A percentile compares a stretch with the other conserved stretches of the same genome.
phyloP scores from a whole-genome alignment of 345 rosid species.

The Luvunga scandens region DNA sequence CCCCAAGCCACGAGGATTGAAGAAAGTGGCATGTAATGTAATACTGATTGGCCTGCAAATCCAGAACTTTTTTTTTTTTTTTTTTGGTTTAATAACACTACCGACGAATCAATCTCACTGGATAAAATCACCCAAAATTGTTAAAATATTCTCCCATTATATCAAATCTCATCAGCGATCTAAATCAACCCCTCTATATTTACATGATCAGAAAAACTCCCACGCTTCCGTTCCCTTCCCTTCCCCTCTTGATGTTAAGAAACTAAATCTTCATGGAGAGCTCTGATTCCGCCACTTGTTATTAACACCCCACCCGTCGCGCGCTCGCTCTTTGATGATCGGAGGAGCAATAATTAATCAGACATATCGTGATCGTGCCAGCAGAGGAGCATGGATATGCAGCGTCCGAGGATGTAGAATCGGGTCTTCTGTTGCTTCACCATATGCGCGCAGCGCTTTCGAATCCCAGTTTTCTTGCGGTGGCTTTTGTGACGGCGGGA shows the following conservation, averaged over 20 bases:
- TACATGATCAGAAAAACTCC: not conserved
- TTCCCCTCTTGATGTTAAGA: not conserved
- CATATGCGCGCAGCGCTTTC: conserved; percentile 48
- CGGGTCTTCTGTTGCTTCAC: conserved; percentile 81
- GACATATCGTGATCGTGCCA: conserved; percentile 59
- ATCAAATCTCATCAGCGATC: too few species aligned
- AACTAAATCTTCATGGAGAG: not conserved
- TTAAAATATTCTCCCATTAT: not conserved
- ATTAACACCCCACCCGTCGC: not conserved
- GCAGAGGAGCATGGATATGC: conserved; percentile 77
- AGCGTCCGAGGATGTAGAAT: conserved; percentile 71
- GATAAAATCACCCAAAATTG: not conserved
- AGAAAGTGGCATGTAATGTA: too few species aligned
- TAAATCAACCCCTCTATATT: too few species aligned
- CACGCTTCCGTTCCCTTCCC: not conserved
- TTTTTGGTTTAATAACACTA: not conserved
- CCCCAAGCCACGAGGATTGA: too few species aligned
- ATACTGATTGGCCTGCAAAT: not conserved
- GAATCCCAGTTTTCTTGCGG: conserved; percentile 31
- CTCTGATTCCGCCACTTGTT: not conserved
- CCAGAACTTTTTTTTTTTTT: not conserved
- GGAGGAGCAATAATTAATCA: conserved; percentile 11
- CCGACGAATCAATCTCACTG: not conserved
- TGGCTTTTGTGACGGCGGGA: conserved; percentile 13
- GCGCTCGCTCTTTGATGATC: not conserved